Base-by-base conservation (phyloP, 345 rosid genomes). In the Acer saccharum region DNA sequence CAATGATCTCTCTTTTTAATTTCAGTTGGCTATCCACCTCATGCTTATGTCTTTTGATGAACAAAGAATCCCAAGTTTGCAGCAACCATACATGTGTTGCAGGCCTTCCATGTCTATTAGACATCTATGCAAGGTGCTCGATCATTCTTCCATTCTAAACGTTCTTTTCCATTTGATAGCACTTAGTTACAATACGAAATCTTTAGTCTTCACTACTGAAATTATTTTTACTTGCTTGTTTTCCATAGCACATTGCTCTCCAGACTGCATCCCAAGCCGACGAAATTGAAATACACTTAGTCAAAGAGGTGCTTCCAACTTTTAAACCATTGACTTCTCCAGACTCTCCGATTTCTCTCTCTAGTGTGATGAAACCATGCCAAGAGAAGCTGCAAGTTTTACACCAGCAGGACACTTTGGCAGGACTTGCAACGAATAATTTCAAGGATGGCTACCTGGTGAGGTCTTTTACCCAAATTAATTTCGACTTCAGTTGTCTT, bases 41-140 rank as follows among this genome's bases (percentile, higher is more conserved):
- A 75, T 78, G 86, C 89, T 84, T 80, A 65, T 82, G 35, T 79
- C 89, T n/a, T 66, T 85, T 11, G 87, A 86, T 52, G 88, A 88
- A 69, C 73, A 80, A 84, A 83, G 76, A 78, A 80, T 83, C 55
- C 87, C 88, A 39, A 72, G 70, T 69, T 83, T 88, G 80, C 82
- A 82, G 80, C 73, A 75, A 72, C 89, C 91, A 20, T 82, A 83
- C 72, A 79, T 88, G 18, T 78, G 84, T 75, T 88, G 91, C 83
- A 83, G 81, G 76, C 88, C 88, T 43, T 85, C 82, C 21, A 64
- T 86, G 68, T 74, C 83, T 32, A 83, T 86, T 13, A 84, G 78
- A 74, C 81, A 81, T 18, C 54, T 88, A 41, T 65, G 82, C 68
- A 86, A 85, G 87, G 91, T 88, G 60, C 69, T 63, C 44, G 52